Base-by-base conservation (phyloP, 331 rosid species). In the Malus hybrid region DNA sequence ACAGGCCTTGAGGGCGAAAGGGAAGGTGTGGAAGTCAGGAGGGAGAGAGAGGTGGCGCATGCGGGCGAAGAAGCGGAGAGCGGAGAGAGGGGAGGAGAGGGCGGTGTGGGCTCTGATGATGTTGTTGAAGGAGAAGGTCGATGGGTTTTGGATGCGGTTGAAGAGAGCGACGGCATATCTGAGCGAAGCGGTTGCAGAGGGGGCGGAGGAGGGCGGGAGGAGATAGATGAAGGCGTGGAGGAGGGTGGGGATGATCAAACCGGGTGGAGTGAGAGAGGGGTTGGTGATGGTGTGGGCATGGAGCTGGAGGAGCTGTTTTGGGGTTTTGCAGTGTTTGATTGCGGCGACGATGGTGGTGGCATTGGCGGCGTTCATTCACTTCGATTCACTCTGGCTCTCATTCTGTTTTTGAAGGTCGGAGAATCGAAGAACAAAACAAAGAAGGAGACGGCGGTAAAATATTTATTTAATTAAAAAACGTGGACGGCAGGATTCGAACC, bases 401-500 rank as follows among this genome's bases (percentile, higher is more conserved):
- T 63, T 6, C 19, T 52, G 57, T 4, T 29, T 30, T 60, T 39
- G 12, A 9, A 39, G 24, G 46, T 39, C 7, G 0, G 19, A 68
- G 12, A 7, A 3, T 68, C 13, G 55, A 68, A 10, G 12, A 39
- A 13, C 12, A 7, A 39, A 22, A 50, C 26, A 8, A 8, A 2
- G 6, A 28, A 29, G 30, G 55, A 16, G 7, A 11, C 10, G 32
- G 55, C 55, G 32, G 71, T 36, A 10, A 53, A 53, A 20, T 0
- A 16, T 9, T 9, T 39, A 9, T 39, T 39, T 39, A 39, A 39
- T 39, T 2, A 9, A 60, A 68, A 52, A 6, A 0, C 89, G 93
- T 91, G 93, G 58, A 87, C 91, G 92, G 92, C 90, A 89, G 93
- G 92, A 93, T 91, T 93, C 97, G 90, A 93, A 93, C 98, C 91